phyloP scores from a whole-genome alignment of 176 grass and related monocot species.

The Ensete glaucum region DNA sequence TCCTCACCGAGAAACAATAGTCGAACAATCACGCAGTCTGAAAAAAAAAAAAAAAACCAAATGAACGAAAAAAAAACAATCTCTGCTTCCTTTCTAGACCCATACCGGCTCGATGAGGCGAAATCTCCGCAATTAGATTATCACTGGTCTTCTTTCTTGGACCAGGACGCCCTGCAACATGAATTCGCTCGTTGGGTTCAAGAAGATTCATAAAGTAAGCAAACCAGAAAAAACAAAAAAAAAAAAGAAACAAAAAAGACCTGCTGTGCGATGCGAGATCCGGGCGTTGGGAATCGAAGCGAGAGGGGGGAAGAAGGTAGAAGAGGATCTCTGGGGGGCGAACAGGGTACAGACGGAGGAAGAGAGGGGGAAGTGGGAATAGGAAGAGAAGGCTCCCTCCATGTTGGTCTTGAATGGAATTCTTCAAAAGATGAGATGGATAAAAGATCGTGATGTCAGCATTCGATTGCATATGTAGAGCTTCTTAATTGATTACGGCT shows the following conservation, averaged over 20 bases:
- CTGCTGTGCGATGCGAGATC: neutral
- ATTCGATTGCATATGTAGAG: neutral
- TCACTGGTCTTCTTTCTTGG: constrained; percentile 3
- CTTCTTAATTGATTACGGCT: too few relatives aligned
- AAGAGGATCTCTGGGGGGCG: neutral
- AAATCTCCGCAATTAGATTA: constrained; percentile 28
- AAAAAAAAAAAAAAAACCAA: neutral
- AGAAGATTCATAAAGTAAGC: too few relatives aligned
- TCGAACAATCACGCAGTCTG: neutral
- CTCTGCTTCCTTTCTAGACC: too few relatives aligned
- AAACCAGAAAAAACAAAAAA: too few relatives aligned
- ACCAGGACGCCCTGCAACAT: constrained; percentile 2
- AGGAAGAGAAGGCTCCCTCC: neutral
- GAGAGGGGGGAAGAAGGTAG: neutral
- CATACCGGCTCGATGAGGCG: constrained; percentile 57
- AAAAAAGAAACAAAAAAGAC: too few relatives aligned
- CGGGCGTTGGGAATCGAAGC: neutral
- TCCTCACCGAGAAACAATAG: neutral
- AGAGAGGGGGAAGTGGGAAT: neutral
- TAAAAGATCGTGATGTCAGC: neutral
- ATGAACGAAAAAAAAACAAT: neutral
- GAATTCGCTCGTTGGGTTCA: neutral
- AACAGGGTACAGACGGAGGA: neutral
- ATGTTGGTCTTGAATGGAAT: neutral
- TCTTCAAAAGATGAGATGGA: neutral